phyloP scores from a whole-genome alignment of 2,329 filamentous ascomycete genomes.

The Cladorrhinum sp. region DNA sequence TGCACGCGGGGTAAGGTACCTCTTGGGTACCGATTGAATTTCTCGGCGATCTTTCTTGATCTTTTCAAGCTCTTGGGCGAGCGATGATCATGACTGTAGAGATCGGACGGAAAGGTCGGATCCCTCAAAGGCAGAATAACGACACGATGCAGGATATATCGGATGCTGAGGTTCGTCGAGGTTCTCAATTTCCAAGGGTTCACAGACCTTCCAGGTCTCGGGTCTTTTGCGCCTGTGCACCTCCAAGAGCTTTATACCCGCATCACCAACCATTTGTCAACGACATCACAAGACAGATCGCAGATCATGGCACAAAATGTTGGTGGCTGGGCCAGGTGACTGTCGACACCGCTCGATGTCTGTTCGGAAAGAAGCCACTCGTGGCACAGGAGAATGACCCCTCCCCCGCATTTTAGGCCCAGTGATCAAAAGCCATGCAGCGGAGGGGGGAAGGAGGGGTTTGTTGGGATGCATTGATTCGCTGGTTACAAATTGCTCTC shows the following conservation, averaged over 20 bases:
- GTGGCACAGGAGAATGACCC: background rate
- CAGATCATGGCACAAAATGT: background rate
- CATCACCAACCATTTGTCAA: background rate
- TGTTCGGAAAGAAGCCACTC: background rate
- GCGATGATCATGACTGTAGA: slow-evolving; percentile 1
- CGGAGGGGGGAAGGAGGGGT: too few species aligned
- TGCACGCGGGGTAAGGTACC: background rate
- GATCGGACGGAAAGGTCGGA: background rate
- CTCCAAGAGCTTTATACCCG: background rate
- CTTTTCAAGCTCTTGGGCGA: background rate
- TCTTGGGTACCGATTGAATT: background rate
- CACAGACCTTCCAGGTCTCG: too few species aligned
- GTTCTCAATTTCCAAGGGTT: too few species aligned
- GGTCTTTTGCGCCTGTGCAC: too few species aligned
- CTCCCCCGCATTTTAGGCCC: slow-evolving; percentile 6
- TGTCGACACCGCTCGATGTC: background rate
- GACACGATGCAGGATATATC: background rate
- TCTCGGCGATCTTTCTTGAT: slow-evolving; percentile 1
- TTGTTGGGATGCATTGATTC: too few species aligned
- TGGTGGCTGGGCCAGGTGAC: slow-evolving; percentile 1
- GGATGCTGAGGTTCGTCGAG: too few species aligned
- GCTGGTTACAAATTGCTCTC: too few species aligned
- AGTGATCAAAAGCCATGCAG: background rate
- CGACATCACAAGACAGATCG: background rate
- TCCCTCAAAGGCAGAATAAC: background rate